These are phyloP conservation scores for Globisporangium polare DNA, from an alignment of 352 stramenopile genomes.

Conservation along the genomic window DNA sequence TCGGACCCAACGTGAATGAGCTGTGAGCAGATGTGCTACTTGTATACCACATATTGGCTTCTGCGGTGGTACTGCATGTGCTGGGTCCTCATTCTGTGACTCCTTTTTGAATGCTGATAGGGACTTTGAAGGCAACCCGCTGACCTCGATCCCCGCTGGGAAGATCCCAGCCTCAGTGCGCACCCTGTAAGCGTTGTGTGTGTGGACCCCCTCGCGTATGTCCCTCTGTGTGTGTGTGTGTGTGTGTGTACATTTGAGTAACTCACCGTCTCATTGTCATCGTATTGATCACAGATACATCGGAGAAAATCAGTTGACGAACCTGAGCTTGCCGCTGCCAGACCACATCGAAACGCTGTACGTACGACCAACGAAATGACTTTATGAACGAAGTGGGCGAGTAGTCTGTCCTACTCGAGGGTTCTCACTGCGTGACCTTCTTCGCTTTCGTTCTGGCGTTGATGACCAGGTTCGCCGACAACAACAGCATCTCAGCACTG, in stretches of 20 bases:
- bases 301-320: not conserved
- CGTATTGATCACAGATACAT: too few species aligned
- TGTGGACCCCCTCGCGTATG: too few species aligned
- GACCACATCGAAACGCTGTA: not conserved
- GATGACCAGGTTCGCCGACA: conserved; percentile 19
- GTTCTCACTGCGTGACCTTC: not conserved
- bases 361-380: not conserved
- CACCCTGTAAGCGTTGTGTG: conserved; percentile 2
- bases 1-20: conserved; percentile 4
- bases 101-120: not conserved
- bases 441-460: not conserved
- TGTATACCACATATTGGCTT: too few species aligned
- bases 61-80: too few species aligned
- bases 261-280: too few species aligned
- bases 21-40: not conserved
- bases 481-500: conserved; percentile 35
- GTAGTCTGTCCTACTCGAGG: not conserved
- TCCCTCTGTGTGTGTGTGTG: too few species aligned
- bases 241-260: too few species aligned
- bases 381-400: not conserved
- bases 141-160: not conserved
- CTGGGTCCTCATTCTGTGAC: not conserved
- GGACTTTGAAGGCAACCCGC: conserved; percentile 1
- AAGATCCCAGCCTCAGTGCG: conserved; percentile 1
- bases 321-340: conserved; percentile 2